Percentiles rank a stretch among this genome's conserved stretches.
These are phyloP conservation scores for Coemansia sp. DNA, from an alignment of 192 early-diverging fungal genomes.

Conservation along the genomic window DNA sequence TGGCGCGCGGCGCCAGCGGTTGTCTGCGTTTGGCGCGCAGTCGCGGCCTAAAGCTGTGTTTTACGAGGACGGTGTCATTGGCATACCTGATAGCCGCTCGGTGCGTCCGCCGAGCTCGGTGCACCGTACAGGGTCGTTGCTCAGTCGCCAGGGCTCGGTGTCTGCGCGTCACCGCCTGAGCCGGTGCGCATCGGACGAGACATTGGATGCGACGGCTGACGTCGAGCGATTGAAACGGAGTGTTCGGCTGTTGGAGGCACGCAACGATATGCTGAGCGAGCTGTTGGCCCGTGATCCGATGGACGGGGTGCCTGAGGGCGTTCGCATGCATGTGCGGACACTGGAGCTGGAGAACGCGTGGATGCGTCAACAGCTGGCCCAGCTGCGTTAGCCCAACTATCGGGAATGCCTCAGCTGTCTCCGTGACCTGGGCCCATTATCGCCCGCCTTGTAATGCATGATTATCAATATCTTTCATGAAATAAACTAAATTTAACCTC, in stretches of 20 bases:
- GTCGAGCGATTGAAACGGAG: constrained; percentile 23
- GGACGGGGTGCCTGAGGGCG: constrained; percentile 26
- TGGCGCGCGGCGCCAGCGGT: constrained; percentile 2
- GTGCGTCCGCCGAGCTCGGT: background rate
- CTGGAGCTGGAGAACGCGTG: constrained; percentile 52
- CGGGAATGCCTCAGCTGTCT: background rate
- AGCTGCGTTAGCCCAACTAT: background rate
- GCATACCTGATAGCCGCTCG: background rate
- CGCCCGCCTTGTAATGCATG: background rate
- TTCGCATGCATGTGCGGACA: constrained; percentile 32
- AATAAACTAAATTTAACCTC: background rate
- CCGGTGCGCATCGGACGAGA: constrained; percentile 34
- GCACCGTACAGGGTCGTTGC: background rate
- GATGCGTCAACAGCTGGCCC: constrained; percentile 33
- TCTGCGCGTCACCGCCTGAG: constrained; percentile 9
- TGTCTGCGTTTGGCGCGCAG: constrained; percentile 5
- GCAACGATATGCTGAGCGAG: constrained; percentile 44
- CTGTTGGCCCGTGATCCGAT: constrained; percentile 22
- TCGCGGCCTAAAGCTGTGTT: constrained; percentile 19
- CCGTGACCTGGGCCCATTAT: background rate
- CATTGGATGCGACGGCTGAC: constrained; percentile 20
- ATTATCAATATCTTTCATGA: background rate
- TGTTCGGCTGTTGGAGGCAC: constrained; percentile 27
- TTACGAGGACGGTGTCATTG: constrained; percentile 18
- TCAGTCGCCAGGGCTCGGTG: constrained; percentile 2